Base-by-base conservation (phyloP, 176 grass and related monocot species). In the Juncus inflexus region DNA sequence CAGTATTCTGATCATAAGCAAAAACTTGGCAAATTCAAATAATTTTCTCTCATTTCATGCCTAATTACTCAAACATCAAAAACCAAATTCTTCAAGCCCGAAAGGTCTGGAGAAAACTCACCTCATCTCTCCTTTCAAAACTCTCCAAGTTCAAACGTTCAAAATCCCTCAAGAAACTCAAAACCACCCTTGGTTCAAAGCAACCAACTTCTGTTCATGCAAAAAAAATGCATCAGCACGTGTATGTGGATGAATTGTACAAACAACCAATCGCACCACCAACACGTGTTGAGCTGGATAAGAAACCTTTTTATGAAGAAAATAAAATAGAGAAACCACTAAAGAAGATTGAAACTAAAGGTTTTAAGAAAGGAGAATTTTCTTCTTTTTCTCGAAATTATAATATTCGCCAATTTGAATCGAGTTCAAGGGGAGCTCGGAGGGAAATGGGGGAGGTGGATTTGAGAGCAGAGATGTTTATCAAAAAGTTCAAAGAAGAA, bases 401-500 rank as follows among this genome's bases (percentile, higher is more conserved):
- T 47, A 47, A 47, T 47, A 47, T 47, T 9, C 6, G 43, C 43
- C 13, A 9, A 38, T 64, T 64, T 7, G 61, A 12, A 35, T 13
- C 37, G 11, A 54, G 37, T 53, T 54, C 65, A 1, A 54, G 19
- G 52, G 65, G 49, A 5, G 66, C 43, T 42, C 61, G 73, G 42
- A 64, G 15, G 60, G 86, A 74, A 51, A 84, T 90, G 77, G 60
- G 70, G 4, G 90, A 84, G 60, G 90, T 95, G 80, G 90, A 95
- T 59, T 42, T 89, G 37, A 71, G 82, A 9, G 90, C 85, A 0
- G 90, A 95, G 82, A 65, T 85, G 64, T 95, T 95, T 66, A 95
- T 90, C 12, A 69, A 81, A 40, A 87, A 77, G 78, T 95, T 95
- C 66, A 90, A 67, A 73, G 86, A 90, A 70, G 90, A 95, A 74